Evolutionary conservation across 2,329 filamentous ascomycete species (phyloP).

Genomic region (Colletotrichum sp.): DNA sequence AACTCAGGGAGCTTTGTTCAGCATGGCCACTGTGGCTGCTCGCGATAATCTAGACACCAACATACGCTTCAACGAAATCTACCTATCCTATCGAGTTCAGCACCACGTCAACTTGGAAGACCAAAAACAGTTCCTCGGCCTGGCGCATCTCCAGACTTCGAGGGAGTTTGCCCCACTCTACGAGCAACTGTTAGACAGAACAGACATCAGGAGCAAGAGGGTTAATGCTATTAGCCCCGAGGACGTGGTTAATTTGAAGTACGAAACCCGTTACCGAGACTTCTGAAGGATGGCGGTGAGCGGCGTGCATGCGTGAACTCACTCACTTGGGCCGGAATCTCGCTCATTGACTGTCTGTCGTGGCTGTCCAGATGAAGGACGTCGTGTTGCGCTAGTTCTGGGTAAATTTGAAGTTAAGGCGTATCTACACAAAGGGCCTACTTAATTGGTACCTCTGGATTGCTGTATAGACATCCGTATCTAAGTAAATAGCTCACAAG

Average conservation of each 20-base stretch:
- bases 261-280: background rate
- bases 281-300: background rate
- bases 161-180: slow-evolving; percentile 11
- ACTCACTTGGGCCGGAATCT: fast-evolving
- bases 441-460: background rate
- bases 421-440: background rate
- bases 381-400: background rate
- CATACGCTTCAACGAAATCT: slow-evolving; percentile 45
- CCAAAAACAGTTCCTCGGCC: slow-evolving; percentile 1
- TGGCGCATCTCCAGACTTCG: background rate
- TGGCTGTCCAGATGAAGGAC: too few relatives aligned
- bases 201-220: slow-evolving; percentile 1
- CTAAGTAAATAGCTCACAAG: background rate
- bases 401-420: background rate
- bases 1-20: slow-evolving; percentile 41
- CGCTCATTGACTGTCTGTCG: background rate
- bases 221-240: background rate
- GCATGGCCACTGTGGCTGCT: slow-evolving; percentile 33
- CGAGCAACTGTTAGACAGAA: slow-evolving; percentile 5
- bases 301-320: fast-evolving
- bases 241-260: background rate
- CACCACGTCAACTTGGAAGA: slow-evolving; percentile 22
- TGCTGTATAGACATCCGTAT: background rate
- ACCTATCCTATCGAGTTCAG: slow-evolving; percentile 34
- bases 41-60: slow-evolving; percentile 33